phyloP scores from a whole-genome alignment of 2,329 filamentous ascomycete species.

The Penicillium sp. region DNA sequence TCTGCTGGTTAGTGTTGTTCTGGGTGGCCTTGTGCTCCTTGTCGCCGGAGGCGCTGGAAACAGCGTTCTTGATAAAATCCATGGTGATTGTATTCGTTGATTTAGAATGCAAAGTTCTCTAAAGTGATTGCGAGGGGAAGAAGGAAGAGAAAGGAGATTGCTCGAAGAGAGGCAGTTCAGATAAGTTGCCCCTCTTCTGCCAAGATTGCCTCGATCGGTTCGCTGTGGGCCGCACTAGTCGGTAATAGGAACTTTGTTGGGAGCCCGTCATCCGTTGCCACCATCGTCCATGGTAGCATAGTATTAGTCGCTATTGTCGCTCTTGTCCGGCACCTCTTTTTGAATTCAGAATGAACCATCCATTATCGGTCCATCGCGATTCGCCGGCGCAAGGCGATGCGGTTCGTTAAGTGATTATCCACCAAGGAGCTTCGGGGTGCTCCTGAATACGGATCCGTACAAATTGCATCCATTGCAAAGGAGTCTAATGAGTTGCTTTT shows the following conservation, averaged over 20 bases:
- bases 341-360: no score
- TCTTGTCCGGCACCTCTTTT: no score
- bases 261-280: no score
- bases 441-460: not conserved
- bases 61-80: constrained; percentile 8
- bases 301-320: no score
- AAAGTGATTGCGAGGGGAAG: not conserved
- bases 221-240: not conserved
- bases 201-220: not conserved
- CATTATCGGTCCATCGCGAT: no score
- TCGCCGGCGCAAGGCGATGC: no score
- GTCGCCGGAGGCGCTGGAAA: not conserved
- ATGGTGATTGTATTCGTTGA: not conserved
- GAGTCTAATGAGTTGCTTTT: not conserved
- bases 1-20: constrained; percentile 3
- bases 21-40: not conserved
- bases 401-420: no score
- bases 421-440: not conserved
- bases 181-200: constrained; percentile 4
- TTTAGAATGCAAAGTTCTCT: not conserved
- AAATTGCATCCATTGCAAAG: not conserved
- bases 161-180: not conserved
- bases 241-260: not conserved
- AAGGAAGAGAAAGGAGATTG: not conserved
- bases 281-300: no score